Percentiles rank a stretch among this genome's conserved stretches.
Evolutionary conservation across 2,329 filamentous ascomycete species (phyloP).

Genomic region (Clarireedia monteithiana): DNA sequence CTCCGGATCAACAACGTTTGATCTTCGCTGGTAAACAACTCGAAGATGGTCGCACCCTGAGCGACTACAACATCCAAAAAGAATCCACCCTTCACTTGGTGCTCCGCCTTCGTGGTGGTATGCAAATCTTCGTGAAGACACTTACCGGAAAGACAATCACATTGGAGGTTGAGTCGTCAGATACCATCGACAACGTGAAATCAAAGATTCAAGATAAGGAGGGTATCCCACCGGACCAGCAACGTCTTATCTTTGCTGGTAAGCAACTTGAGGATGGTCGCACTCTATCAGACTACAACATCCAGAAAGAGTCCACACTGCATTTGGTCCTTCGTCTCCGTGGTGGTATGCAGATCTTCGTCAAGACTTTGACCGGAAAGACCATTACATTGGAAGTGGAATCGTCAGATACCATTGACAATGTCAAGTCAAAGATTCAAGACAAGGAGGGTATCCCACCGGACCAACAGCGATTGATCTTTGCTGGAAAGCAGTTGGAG

Average conservation of each 20-base stretch:
- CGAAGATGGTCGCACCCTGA: no score
- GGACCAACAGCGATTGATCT: conserved; percentile 64
- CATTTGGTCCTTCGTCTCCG: conserved; percentile 65
- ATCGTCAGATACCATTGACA: conserved; percentile 61
- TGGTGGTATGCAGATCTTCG: conserved; percentile 41
- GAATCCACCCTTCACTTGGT: conserved; percentile 77
- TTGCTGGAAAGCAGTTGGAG: conserved; percentile 64
- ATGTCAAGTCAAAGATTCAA: conserved; percentile 64
- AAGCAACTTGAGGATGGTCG: conserved; percentile 70
- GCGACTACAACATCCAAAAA: conserved; percentile 92
- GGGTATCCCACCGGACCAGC: conserved; percentile 63
- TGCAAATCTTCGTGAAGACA: conserved; percentile 69
- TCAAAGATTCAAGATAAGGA: conserved; percentile 68
- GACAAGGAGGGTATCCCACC: conserved; percentile 67
- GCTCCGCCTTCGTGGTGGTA: conserved; percentile 73
- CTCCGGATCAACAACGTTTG: no score
- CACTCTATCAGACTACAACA: conserved; percentile 80
- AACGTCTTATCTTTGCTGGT: conserved; percentile 62
- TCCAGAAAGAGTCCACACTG: conserved; percentile 70
- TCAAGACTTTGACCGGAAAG: conserved; percentile 61
- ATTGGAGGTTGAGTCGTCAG: conserved; percentile 58
- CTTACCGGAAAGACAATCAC: conserved; percentile 65
- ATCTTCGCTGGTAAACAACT: no score
- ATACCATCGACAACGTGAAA: conserved; percentile 66
- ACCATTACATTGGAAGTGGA: conserved; percentile 64